phyloP scores from a whole-genome alignment of 495 filamentous ascomycete species.

The Hyphodiscus hymeniophilus region DNA sequence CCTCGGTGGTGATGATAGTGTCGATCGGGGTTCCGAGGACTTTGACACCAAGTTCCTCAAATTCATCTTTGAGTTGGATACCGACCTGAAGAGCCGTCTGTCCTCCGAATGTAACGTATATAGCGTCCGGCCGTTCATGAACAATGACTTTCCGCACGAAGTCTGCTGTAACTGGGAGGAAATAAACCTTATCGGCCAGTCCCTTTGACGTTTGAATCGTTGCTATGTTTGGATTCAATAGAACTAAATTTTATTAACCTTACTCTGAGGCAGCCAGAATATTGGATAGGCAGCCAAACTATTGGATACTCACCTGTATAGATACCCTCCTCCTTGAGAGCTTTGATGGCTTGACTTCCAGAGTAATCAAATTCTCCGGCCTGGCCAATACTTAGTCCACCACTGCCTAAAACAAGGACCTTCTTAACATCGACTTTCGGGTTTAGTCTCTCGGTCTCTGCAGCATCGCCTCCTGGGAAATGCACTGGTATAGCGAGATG shows the following conservation, averaged over 20 bases:
- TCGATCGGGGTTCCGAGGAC: conserved; percentile 95
- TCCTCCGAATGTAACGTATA: conserved; percentile 92
- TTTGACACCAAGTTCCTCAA: conserved; percentile 79
- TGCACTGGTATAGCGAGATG: conserved; percentile 60
- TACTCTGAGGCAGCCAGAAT: too few species aligned
- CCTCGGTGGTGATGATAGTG: conserved; percentile 96
- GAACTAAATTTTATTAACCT: too few species aligned
- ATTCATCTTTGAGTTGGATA: conserved; percentile 94
- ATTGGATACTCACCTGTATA: too few species aligned
- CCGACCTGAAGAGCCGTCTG: conserved; percentile 93
- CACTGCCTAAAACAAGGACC: conserved; percentile 86
- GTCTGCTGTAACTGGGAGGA: conserved; percentile 92
- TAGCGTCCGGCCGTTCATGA: conserved; percentile 86
- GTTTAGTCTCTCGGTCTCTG: conserved; percentile 65
- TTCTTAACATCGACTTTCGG: conserved; percentile 85
- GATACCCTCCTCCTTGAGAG: conserved; percentile 90
- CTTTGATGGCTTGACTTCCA: conserved; percentile 91
- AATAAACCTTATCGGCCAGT: conserved; percentile 95
- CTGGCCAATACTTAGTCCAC: conserved; percentile 92
- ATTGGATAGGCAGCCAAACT: too few species aligned
- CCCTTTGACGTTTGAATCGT: conserved; percentile 98
- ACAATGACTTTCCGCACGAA: conserved; percentile 96
- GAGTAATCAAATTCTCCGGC: conserved; percentile 98
- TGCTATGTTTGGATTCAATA: conserved; percentile 98
- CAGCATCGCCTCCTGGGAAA: conserved; percentile 76